phyloP scores from a whole-genome alignment of 805 yeast genomes.

The Saccharomycopsis microspora region DNA sequence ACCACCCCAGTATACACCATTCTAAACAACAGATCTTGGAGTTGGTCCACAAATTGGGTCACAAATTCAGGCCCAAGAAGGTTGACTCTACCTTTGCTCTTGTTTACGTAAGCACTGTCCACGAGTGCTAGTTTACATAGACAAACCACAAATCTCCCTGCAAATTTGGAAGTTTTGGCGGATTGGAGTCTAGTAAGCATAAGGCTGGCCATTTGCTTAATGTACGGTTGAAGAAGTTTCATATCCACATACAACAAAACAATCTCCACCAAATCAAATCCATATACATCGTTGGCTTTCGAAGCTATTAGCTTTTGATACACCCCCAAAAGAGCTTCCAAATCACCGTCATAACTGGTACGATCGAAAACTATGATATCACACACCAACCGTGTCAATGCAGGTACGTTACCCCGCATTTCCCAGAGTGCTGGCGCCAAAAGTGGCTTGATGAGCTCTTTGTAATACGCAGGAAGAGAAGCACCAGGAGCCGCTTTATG shows the following conservation, averaged over 20 bases:
- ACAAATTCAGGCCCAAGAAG: conserved; percentile 39
- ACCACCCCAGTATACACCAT: conserved; percentile 39
- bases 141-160: conserved; percentile 61
- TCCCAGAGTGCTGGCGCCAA: conserved; percentile 94
- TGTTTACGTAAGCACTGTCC: conserved; percentile 15
- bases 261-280: conserved; percentile 73
- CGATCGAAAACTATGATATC: conserved; percentile 41
- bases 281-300: conserved; percentile 65
- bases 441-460: conserved; percentile 64
- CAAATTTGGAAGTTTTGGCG: conserved; percentile 47
- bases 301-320: conserved; percentile 89
- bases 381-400: conserved; percentile 68
- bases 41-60: conserved; percentile 56
- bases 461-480: conserved; percentile 50
- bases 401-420: conserved; percentile 85
- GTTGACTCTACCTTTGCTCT: conserved; percentile 20
- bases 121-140: conserved; percentile 39
- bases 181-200: conserved; percentile 71
- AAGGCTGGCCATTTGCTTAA: conserved; percentile 65
- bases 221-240: conserved; percentile 35
- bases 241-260: conserved; percentile 51
- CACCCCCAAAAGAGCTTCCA: conserved; percentile 86
- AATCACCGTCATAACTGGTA: conserved; percentile 25
- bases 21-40: conserved; percentile 50
- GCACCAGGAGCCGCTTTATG: conserved; percentile 25